Evolutionary conservation across 768 basidiomycete genomes (phyloP).

Genomic region (Pholiota conissans): DNA sequence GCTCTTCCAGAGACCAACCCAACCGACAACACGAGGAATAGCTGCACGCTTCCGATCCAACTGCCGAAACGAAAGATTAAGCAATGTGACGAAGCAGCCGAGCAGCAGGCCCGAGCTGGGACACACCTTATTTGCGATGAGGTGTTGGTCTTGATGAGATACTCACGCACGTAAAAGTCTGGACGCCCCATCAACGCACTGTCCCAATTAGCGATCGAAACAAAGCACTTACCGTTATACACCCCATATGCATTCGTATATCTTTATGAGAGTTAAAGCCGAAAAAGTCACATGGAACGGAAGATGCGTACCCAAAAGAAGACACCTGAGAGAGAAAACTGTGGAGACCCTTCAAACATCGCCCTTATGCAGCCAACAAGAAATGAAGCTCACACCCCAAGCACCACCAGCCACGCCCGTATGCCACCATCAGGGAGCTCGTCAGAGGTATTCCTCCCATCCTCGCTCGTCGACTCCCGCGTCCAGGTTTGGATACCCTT

Average conservation of each 20-base stretch:
- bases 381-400: constrained; percentile 38
- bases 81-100: background rate
- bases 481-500: background rate
- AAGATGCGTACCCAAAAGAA: constrained; percentile 38
- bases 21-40: constrained; percentile 22
- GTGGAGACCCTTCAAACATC: background rate
- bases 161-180: constrained; percentile 32
- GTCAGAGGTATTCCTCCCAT: constrained; percentile 2
- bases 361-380: background rate
- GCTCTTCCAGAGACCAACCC: constrained; percentile 24
- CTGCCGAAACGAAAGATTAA: constrained; percentile 12
- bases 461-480: background rate
- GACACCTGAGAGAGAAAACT: constrained; percentile 43
- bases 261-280: constrained; percentile 9
- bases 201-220: constrained; percentile 34
- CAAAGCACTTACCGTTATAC: constrained; percentile 26
- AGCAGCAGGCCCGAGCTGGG: too few species aligned
- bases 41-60: constrained; percentile 28
- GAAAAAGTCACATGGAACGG: background rate
- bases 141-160: constrained; percentile 23
- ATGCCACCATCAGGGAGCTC: constrained; percentile 38
- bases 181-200: constrained; percentile 7
- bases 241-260: constrained; percentile 32
- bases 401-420: constrained; percentile 41
- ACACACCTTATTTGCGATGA: constrained; percentile 26